Conservation (phyloP, 306 rosid genomes). For the Casuarina equisetifolia region DNA sequence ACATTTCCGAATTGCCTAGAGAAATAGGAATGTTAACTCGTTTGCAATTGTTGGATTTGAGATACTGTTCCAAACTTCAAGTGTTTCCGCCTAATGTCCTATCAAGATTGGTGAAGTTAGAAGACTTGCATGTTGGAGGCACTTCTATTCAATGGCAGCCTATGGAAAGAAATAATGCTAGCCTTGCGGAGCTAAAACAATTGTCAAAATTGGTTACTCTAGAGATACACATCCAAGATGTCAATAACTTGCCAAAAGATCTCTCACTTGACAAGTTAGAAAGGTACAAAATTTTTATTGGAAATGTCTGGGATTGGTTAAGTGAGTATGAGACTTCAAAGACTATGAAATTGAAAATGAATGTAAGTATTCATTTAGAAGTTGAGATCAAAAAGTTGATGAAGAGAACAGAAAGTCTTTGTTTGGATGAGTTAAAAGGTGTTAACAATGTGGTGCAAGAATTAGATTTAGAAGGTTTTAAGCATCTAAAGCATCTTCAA, state of each 20-base stretch:
- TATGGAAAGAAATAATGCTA: not conserved
- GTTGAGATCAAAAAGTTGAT: not conserved
- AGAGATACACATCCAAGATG: not conserved
- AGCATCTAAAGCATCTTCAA: not conserved
- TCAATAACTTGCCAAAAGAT: not conserved
- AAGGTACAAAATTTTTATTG: not conserved
- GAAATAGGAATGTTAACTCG: slow-evolving; percentile 4
- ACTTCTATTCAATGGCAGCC: slow-evolving; percentile 10
- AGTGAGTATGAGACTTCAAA: not conserved
- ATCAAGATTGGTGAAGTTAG: slow-evolving; percentile 8
- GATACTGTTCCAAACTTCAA: not conserved
- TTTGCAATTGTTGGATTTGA: slow-evolving; percentile 18
- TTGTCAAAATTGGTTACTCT: slow-evolving; percentile 1
- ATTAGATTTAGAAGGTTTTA: not conserved
- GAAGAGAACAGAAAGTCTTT: not conserved
- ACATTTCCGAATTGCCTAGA: not conserved
- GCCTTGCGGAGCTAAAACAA: slow-evolving; percentile 13
- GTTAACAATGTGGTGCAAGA: not conserved
- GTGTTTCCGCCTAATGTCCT: slow-evolving; percentile 13
- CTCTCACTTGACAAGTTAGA: not conserved
- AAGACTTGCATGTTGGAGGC: not conserved
- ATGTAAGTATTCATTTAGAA: not conserved
- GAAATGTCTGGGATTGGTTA: not conserved
- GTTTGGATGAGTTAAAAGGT: not conserved
- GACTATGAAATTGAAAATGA: not conserved